These are phyloP conservation scores for Scytalidium lignicola DNA, from an alignment of 2,329 filamentous ascomycete species.

Conservation along the genomic window DNA sequence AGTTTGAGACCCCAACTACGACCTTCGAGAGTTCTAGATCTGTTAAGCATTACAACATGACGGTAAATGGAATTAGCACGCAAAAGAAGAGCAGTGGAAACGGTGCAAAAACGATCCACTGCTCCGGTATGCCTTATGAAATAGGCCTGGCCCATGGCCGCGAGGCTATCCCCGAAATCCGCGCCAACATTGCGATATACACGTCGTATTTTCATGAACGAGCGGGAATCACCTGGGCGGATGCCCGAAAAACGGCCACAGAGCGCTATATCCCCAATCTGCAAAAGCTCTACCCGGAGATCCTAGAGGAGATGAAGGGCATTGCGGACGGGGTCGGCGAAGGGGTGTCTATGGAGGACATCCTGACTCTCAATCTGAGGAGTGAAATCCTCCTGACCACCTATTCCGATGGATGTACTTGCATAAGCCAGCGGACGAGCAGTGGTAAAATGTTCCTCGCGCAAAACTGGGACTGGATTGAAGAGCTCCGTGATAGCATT, in stretches of 20 bases:
- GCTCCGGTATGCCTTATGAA: not conserved
- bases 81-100: too few relatives aligned
- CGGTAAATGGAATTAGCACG: too few relatives aligned
- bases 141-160: not conserved
- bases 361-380: constrained; percentile 42
- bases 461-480: constrained; percentile 17
- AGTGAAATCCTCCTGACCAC: constrained; percentile 44
- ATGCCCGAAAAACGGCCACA: not conserved
- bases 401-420: constrained; percentile 43
- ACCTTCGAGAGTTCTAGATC: too few relatives aligned
- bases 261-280: not conserved
- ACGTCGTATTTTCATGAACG: not conserved
- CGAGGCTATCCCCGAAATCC: not conserved
- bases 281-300: not conserved
- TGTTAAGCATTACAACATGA: too few relatives aligned
- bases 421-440: constrained; percentile 30
- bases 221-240: not conserved
- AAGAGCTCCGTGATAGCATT: constrained; percentile 8
- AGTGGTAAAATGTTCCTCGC: constrained; percentile 17
- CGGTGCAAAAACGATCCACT: not conserved
- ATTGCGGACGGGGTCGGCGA: constrained; percentile 32
- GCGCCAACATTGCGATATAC: not conserved
- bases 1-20: too few relatives aligned
- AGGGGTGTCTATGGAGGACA: constrained; percentile 29
- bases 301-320: constrained; percentile 33